Percentiles rank a stretch among this genome's conserved stretches.
Evolutionary conservation across 1,284 basidiomycete species (phyloP).

Genomic region (Bondarzewia mesenterica): DNA sequence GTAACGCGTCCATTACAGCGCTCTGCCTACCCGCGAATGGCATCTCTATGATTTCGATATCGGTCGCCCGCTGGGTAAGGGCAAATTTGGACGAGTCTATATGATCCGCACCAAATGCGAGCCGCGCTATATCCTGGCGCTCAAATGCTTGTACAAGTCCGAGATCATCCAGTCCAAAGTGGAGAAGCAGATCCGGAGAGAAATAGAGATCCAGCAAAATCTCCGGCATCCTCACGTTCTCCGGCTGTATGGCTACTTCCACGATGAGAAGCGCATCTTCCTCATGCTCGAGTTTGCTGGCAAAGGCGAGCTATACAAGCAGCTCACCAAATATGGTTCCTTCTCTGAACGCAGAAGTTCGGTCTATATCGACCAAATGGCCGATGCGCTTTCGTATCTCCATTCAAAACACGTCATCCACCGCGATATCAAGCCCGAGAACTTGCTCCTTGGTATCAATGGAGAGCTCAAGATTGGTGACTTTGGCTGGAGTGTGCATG

Average conservation of each 20-base stretch:
- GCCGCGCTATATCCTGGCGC: slow-evolving; percentile 90
- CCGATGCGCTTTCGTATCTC: slow-evolving; percentile 89
- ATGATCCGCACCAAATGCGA: slow-evolving; percentile 90
- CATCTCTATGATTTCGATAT: slow-evolving; percentile 86
- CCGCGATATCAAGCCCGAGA: slow-evolving; percentile 99
- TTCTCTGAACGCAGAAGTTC: slow-evolving; percentile 87
- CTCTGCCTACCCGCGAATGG: slow-evolving; percentile 76
- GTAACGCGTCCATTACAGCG: slow-evolving; percentile 32
- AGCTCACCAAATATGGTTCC: slow-evolving; percentile 77
- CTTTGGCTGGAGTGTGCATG: slow-evolving; percentile 99
- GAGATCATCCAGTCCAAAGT: slow-evolving; percentile 86
- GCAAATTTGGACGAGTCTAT: slow-evolving; percentile 98
- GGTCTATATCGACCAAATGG: slow-evolving; percentile 96
- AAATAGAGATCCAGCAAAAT: slow-evolving; percentile 99
- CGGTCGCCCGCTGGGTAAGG: slow-evolving; percentile 93
- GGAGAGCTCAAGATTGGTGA: slow-evolving; percentile 98
- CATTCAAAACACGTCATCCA: slow-evolving; percentile 98
- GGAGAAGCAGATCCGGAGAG: slow-evolving; percentile 91
- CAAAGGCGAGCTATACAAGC: slow-evolving; percentile 94
- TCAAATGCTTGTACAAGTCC: slow-evolving; percentile 97
- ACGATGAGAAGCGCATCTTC: slow-evolving; percentile 97
- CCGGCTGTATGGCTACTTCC: slow-evolving; percentile 93
- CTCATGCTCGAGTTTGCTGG: slow-evolving; percentile 96
- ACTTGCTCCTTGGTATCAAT: slow-evolving; percentile 88
- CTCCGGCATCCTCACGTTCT: slow-evolving; percentile 94